Evolutionary conservation across 148 eudicot species (phyloP).

Genomic region (Fagopyrum esculentum): DNA sequence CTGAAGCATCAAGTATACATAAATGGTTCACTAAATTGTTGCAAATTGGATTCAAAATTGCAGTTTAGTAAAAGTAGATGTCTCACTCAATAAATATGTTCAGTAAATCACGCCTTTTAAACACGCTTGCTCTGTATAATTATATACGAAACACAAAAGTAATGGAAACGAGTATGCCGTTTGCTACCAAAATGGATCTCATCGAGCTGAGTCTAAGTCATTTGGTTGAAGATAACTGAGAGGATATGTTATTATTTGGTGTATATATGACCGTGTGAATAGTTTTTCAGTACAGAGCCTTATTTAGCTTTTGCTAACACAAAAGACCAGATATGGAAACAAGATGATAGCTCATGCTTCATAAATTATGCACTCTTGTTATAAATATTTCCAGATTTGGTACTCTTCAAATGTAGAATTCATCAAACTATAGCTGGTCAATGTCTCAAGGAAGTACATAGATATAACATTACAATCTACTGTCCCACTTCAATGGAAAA

Average conservation of each 20-base stretch:
- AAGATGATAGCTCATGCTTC: neutral
- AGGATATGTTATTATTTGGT: neutral
- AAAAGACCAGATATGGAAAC: neutral
- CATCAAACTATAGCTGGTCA: neutral
- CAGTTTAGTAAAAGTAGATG: neutral
- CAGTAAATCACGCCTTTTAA: neutral
- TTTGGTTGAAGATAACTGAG: neutral
- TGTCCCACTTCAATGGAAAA: neutral
- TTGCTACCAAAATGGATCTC: neutral
- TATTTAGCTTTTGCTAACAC: neutral
- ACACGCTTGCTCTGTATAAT: neutral
- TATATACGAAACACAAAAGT: neutral
- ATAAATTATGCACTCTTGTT: neutral
- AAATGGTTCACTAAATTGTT: neutral
- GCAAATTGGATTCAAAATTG: neutral
- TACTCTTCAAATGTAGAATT: neutral
- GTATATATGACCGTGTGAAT: neutral
- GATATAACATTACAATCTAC: neutral
- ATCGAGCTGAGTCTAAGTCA: neutral
- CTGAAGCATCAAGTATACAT: constrained; percentile 23
- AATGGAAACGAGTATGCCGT: neutral
- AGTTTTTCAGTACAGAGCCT: neutral
- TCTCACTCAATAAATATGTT: neutral
- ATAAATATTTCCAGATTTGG: neutral
- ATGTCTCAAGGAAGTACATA: neutral